Percentiles rank a stretch among this genome's conserved stretches.
Conservation (phyloP, 495 filamentous ascomycete genomes). For the Chlorociboria aeruginascens region DNA sequence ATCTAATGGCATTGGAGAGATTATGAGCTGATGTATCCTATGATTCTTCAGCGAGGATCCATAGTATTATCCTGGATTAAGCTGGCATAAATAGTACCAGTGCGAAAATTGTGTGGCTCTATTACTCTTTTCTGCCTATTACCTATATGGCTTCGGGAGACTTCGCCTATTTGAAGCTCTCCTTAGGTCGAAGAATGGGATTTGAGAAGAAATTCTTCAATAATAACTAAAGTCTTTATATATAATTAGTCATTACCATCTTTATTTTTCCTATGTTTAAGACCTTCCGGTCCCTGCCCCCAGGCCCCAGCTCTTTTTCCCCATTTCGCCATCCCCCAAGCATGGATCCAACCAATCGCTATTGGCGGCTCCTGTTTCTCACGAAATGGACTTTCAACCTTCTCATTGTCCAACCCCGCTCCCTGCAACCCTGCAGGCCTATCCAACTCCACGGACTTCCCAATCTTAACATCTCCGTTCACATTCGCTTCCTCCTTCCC, state of each 20-base stretch:
- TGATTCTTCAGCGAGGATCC: too few relatives aligned
- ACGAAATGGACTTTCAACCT: conserved; percentile 32
- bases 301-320: conserved; percentile 40
- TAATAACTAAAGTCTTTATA: not conserved
- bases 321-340: conserved; percentile 41
- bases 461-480: conserved; percentile 25
- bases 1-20: too few relatives aligned
- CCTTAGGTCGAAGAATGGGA: too few relatives aligned
- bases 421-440: conserved; percentile 25
- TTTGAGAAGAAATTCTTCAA: too few relatives aligned
- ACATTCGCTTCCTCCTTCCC: conserved; percentile 1
- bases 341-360: conserved; percentile 35
- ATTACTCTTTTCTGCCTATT: too few relatives aligned
- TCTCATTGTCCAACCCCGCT: conserved; percentile 10
- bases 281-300: conserved; percentile 29
- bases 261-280: conserved; percentile 20
- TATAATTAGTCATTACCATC: not conserved
- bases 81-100: too few relatives aligned
- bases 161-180: too few relatives aligned
- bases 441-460: conserved; percentile 27
- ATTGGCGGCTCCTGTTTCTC: conserved; percentile 31
- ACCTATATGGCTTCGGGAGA: too few relatives aligned
- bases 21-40: too few relatives aligned
- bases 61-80: too few relatives aligned
- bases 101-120: too few relatives aligned